Conservation (phyloP, 257 asterid genomes). For the Catharanthus roseus region DNA sequence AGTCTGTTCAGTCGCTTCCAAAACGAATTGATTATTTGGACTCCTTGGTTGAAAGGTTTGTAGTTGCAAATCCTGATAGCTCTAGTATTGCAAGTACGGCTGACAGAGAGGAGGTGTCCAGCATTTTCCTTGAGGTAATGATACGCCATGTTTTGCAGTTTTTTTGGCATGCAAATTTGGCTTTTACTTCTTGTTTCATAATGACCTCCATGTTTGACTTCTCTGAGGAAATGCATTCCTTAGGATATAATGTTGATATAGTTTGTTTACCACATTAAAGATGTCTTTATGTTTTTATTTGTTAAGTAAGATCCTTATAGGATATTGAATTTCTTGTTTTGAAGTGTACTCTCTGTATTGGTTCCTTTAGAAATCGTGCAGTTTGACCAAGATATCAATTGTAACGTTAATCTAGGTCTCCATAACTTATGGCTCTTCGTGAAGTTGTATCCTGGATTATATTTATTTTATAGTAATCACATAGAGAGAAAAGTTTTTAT, state of each 20-base stretch:
- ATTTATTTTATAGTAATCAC: background rate
- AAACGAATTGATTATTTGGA: slow-evolving; percentile 74
- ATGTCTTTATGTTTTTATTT: background rate
- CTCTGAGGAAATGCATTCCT: background rate
- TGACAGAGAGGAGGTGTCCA: slow-evolving; percentile 89
- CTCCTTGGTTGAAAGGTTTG: slow-evolving; percentile 71
- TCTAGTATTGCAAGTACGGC: slow-evolving; percentile 55
- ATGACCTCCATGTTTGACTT: background rate
- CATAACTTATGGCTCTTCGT: background rate
- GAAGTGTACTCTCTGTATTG: background rate
- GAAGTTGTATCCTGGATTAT: background rate
- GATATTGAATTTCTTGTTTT: background rate
- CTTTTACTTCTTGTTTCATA: background rate
- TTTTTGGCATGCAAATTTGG: background rate
- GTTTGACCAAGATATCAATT: background rate
- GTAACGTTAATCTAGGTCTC: background rate
- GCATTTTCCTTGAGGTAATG: slow-evolving; percentile 88
- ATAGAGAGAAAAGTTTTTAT: background rate
- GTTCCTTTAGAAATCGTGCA: background rate
- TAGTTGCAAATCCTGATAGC: slow-evolving; percentile 49
- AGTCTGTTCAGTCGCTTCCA: slow-evolving; percentile 85
- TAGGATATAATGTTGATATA: background rate
- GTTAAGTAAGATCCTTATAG: background rate
- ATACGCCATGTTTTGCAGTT: background rate
- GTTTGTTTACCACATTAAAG: background rate